A percentile compares a stretch with the other conserved stretches of the same genome.
Evolutionary conservation across 169 alveolate genomes (phyloP).

Genomic region (Eimeria tenella): DNA sequence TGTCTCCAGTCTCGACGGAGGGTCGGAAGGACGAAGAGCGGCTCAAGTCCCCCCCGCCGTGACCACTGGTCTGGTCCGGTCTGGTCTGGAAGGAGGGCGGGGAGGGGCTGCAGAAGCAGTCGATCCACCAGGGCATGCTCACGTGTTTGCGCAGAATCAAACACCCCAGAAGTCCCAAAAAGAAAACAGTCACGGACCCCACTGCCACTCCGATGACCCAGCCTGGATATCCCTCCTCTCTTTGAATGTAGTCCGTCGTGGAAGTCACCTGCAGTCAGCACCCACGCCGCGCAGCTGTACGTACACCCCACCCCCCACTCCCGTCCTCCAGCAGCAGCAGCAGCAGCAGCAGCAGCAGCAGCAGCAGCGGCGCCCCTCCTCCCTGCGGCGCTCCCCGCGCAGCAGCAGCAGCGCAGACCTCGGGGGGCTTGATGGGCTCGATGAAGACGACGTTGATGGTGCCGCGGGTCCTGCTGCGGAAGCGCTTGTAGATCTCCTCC

Average conservation of each 20-base stretch:
- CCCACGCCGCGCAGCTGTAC: not conserved
- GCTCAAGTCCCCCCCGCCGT: slow-evolving; percentile 29
- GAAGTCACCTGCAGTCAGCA: slow-evolving; percentile 18
- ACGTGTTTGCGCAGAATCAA: slow-evolving; percentile 67
- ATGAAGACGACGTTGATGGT: slow-evolving; percentile 49
- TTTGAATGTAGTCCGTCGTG: not conserved
- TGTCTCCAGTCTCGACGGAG: slow-evolving; percentile 58
- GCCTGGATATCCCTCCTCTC: slow-evolving; percentile 75
- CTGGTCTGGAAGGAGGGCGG: slow-evolving; percentile 62
- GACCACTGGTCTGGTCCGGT: slow-evolving; percentile 3
- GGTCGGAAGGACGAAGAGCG: slow-evolving; percentile 65
- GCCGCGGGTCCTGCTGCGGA: slow-evolving; percentile 74
- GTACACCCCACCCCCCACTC: not conserved
- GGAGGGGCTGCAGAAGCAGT: slow-evolving; percentile 75
- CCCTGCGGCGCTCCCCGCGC: not conserved
- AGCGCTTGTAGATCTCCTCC: slow-evolving; percentile 65
- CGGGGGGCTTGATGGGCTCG: slow-evolving; percentile 66
- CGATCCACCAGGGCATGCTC: slow-evolving; percentile 80
- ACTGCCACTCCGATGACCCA: slow-evolving; percentile 77
- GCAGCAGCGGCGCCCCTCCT: not conserved
- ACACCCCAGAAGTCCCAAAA: slow-evolving; percentile 69
- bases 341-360: not conserved
- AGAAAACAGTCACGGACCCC: slow-evolving; percentile 74
- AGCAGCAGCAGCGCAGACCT: slow-evolving; percentile 32
- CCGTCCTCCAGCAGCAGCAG: not conserved